phyloP scores from a whole-genome alignment of 305 asterid genomes.

The Salvia sclarea region DNA sequence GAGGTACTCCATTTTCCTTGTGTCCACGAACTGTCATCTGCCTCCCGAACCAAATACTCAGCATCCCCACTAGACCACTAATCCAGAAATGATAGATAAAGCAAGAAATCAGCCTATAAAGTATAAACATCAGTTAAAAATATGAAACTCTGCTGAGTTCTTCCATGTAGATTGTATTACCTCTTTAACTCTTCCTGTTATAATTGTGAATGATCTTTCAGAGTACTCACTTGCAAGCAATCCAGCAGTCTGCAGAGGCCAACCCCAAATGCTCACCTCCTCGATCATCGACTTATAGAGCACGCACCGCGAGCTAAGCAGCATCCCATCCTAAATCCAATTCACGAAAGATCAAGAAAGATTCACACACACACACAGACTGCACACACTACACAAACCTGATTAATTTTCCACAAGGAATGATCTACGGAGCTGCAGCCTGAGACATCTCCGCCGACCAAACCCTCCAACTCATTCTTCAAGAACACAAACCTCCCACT shows the following conservation, averaged over 20 bases:
- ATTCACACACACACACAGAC: not conserved
- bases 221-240: slow-evolving; percentile 61
- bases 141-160: not conserved
- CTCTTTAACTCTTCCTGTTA: slow-evolving; percentile 77
- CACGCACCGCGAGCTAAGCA: slow-evolving; percentile 58
- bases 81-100: slow-evolving; percentile 14
- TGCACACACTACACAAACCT: slow-evolving; percentile 43
- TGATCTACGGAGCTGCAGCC: slow-evolving; percentile 43
- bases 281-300: slow-evolving; percentile 56
- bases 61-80: slow-evolving; percentile 66
- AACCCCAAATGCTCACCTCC: slow-evolving; percentile 87
- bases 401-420: slow-evolving; percentile 63
- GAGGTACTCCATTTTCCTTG: slow-evolving; percentile 68
- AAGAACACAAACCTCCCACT: slow-evolving; percentile 49
- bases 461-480: slow-evolving; percentile 47
- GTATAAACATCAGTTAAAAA: not conserved
- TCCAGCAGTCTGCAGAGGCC: slow-evolving; percentile 90
- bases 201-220: slow-evolving; percentile 48
- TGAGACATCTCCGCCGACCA: slow-evolving; percentile 34
- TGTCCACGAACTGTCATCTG: slow-evolving; percentile 58
- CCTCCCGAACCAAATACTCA: slow-evolving; percentile 36
- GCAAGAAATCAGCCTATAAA: not conserved
- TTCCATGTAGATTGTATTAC: slow-evolving; percentile 32
- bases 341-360: slow-evolving; percentile 9
- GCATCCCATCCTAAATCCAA: slow-evolving; percentile 55